Conservation (phyloP, 169 alveolate genomes). For the Eimeria brunetti region DNA sequence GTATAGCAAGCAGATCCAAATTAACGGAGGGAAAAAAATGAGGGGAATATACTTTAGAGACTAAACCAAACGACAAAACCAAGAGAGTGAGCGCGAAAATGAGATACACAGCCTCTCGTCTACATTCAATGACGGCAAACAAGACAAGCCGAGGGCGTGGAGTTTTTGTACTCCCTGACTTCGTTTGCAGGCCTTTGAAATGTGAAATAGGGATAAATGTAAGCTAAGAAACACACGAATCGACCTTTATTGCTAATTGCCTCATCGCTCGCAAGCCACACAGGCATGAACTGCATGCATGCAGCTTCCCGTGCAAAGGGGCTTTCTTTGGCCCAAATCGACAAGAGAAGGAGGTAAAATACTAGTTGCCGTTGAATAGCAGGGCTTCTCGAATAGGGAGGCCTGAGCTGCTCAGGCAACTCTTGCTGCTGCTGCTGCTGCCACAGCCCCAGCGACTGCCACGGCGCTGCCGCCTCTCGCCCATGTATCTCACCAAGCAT, state of each 20-base stretch:
- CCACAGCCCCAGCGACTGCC: conserved; percentile 10
- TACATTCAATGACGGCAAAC: background rate
- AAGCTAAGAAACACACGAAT: background rate
- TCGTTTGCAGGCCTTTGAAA: background rate
- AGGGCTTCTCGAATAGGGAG: background rate
- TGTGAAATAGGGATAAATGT: background rate
- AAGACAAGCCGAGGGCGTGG: background rate
- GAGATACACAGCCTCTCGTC: background rate
- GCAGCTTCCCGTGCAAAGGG: background rate
- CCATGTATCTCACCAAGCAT: background rate
- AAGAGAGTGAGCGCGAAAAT: background rate
- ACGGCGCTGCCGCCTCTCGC: background rate
- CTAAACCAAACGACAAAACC: background rate
- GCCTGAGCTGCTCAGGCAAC: background rate
- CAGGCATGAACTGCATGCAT: conserved; percentile 7
- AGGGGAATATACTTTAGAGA: background rate
- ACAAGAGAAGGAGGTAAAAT: background rate
- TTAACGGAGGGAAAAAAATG: background rate
- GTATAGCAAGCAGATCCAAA: background rate
- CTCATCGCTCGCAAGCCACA: conserved; percentile 34
- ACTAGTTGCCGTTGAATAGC: background rate
- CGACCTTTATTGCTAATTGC: background rate
- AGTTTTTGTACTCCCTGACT: background rate
- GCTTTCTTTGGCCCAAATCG: background rate
- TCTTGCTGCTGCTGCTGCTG: conserved; percentile 6